These are phyloP conservation scores for Ganoderma leucocontextum DNA, from an alignment of 1,284 basidiomycete species.

Conservation along the genomic window DNA sequence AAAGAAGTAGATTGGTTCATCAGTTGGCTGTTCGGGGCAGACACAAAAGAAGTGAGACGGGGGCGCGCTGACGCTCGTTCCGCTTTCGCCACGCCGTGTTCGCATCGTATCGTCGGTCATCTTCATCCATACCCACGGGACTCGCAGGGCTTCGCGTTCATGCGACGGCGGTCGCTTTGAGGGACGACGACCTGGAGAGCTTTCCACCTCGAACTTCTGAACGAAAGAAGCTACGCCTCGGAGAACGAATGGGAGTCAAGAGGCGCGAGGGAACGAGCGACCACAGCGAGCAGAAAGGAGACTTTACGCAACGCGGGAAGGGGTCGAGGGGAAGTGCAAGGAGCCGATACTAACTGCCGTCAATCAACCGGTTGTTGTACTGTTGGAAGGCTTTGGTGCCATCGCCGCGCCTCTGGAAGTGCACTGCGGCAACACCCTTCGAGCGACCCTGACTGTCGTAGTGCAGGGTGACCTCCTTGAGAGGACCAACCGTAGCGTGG, in stretches of 20 bases:
- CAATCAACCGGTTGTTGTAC: slow-evolving; percentile 99
- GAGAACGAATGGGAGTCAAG: slow-evolving; percentile 9
- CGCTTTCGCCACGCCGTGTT: slow-evolving; percentile 25
- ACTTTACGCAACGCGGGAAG: slow-evolving; percentile 33
- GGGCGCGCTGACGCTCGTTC: slow-evolving; percentile 32
- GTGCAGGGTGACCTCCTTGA: slow-evolving; percentile 85
- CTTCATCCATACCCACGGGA: slow-evolving; percentile 29
- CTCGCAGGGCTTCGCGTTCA: slow-evolving; percentile 11
- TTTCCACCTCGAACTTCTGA: slow-evolving; percentile 13
- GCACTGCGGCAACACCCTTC: slow-evolving; percentile 89
- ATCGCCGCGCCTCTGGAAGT: slow-evolving; percentile 89
- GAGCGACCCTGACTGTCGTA: slow-evolving; percentile 89
- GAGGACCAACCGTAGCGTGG: slow-evolving; percentile 88
- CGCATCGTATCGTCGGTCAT: slow-evolving; percentile 28
- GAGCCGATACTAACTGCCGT: slow-evolving; percentile 97
- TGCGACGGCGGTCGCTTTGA: slow-evolving; percentile 9
- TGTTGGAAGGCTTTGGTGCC: slow-evolving; percentile 92
- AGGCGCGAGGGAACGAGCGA: slow-evolving; percentile 15
- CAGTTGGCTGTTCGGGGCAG: slow-evolving; percentile 69
- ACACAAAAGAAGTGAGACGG: slow-evolving; percentile 53
- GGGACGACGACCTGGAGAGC: slow-evolving; percentile 20
- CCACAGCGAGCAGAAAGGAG: slow-evolving; percentile 30
- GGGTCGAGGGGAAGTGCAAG: slow-evolving; percentile 47
- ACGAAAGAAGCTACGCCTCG: slow-evolving; percentile 18
- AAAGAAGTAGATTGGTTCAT: slow-evolving; percentile 50